Conservation (phyloP, 257 asterid species). For the Mitragyna speciosa region DNA sequence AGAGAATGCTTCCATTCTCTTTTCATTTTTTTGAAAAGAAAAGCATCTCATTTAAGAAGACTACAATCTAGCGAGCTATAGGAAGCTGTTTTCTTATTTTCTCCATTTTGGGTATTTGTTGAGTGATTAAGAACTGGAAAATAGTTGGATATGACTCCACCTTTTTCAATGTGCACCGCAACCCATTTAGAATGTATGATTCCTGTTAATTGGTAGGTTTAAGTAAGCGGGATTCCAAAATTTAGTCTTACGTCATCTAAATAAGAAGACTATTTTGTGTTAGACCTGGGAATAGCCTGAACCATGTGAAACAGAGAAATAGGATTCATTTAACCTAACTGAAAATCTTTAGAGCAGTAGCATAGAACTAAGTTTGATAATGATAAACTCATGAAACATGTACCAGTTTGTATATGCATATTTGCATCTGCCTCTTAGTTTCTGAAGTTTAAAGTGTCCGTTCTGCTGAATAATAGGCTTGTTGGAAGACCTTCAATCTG, state of each 20-base stretch:
- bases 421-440: neutral
- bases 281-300: neutral
- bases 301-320: neutral
- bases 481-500: constrained; percentile 94
- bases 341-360: neutral
- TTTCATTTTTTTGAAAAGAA: neutral
- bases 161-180: neutral
- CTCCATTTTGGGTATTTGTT: neutral
- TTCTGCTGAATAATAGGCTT: constrained; percentile 54
- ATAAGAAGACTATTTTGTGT: neutral
- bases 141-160: neutral
- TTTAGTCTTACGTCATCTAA: neutral
- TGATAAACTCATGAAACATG: neutral
- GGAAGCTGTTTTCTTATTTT: neutral
- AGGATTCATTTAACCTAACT: neutral
- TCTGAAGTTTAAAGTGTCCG: neutral
- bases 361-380: neutral
- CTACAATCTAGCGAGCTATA: neutral
- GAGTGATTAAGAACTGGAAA: neutral
- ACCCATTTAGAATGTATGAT: neutral
- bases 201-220: neutral
- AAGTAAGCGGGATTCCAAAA: neutral
- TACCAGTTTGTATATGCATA: neutral
- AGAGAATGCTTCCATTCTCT: neutral
- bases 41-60: neutral